Evolutionary conservation across 768 basidiomycete genomes (phyloP), one percentile per base, ranked within the genome.

Genomic region (Tylopilus felleus): DNA sequence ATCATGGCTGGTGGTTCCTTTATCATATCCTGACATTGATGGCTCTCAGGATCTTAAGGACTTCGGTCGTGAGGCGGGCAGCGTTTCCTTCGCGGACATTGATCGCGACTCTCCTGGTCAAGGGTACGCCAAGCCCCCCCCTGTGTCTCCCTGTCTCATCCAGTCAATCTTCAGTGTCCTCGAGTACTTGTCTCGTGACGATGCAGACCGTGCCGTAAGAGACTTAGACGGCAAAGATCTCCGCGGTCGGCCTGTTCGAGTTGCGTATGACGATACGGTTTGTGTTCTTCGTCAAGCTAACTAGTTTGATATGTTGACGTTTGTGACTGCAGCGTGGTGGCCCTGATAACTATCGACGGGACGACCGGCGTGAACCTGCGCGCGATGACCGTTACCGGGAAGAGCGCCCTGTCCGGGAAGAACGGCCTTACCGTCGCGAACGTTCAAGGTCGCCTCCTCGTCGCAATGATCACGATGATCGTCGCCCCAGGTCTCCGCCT

Each of bases 61-160:
- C 68, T 98, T 95, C 57, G 96, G 94, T 62, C 91, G 96, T 57
- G 87, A 93, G 65, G 91, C 90, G 47, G 94, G 93, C 40, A 90
- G 85, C 66, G 93, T 98, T 53, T 91, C 90, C 19, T 98, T 90
- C 64, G 93, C 96, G 39, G 96, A 98, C 67, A 88, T 98, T 56
- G 95, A 98, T 68, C 86, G 93, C 36, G 87, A 94, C 65, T 70
- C 71, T 58, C 84, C 90, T 23, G 89, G 88, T 29, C 85, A 92
- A 77, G 96, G 96, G 95, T 97, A 58, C 58, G 87, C 71, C 3
- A 16, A 51, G 10, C 21, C 13, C 47, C 40, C n/a, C 21, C 16
- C 31, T 48, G 39, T 23, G 1, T 2, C 5, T 59, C 21, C 47
- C 47, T 23, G 45, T 53, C 41, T 57, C 35, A 46, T 52, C 19